Evolutionary conservation across 1,139 yeast genomes (phyloP), one percentile per base, ranked within the genome.

Genomic region (Blastobotrys capitulatus): DNA sequence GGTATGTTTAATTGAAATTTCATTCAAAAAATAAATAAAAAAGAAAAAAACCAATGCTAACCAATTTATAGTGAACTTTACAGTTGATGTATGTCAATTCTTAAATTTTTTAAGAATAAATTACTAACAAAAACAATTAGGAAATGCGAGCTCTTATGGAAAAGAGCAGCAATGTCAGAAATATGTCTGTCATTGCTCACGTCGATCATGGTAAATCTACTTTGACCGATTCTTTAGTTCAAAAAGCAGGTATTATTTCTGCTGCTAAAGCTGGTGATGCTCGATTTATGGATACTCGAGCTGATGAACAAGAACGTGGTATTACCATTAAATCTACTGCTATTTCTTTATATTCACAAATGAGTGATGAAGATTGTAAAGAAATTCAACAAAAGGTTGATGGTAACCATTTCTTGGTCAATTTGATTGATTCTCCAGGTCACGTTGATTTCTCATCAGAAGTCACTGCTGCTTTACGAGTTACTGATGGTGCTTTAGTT

Each of bases 401-500:
- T 29, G 97, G 97, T 76, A 86, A 79, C 83, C 82, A 86, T 73
- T 92, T 90, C 83, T 86, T 92, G 79, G 82, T 92, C 67, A 92
- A 92, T 87, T 83, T 92, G 83, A 92, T 92, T 69, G 98, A 92
- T 77, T 92, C 98, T 66, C 98, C 98, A 77, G 98, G 98, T 86
- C 98, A 92, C 97, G 97, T 92, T 83, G 98, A 92, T 80, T 92
- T 92, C 92, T 90, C 97, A 60, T 92, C 98, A 67, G 98, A 92
- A 79, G 98, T 92, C 70, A 92, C 98, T 71, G 97, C 98, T 68
- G 98, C 98, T 76, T 84, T 92, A 73, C 92, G 98, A 82, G 97
- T 92, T 69, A 92, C 97, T 65, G 98, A 92, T 74, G 98, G 98
- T 88, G 98, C 98, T 71, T 83, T 92, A 73, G 98, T 92, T 68